A percentile compares a stretch with the other conserved stretches of the same genome.
Conservation (phyloP, 1,139 yeast species). For the Suhomyces anneliseae region DNA sequence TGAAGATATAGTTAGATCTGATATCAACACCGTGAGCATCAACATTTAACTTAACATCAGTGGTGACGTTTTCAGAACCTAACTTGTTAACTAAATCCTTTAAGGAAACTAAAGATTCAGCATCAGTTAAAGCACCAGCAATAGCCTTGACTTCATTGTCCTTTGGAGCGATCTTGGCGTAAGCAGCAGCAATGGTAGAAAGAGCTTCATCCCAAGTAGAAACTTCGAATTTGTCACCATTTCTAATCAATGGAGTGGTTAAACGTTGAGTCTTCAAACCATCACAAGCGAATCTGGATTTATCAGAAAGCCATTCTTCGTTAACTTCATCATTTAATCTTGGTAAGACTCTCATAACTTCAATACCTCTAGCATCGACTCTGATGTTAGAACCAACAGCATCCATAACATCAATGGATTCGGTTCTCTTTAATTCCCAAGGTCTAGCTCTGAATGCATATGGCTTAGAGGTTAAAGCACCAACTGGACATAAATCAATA, state of each 20-base stretch:
- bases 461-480: slow-evolving; percentile 88
- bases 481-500: slow-evolving; percentile 88
- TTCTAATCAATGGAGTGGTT: slow-evolving; percentile 76
- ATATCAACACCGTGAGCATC: slow-evolving; percentile 72
- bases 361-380: slow-evolving; percentile 85
- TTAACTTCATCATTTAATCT: slow-evolving; percentile 83
- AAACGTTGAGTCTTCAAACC: slow-evolving; percentile 86
- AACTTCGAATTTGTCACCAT: slow-evolving; percentile 67
- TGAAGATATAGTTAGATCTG: slow-evolving; percentile 79
- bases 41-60: slow-evolving; percentile 65
- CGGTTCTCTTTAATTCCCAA: slow-evolving; percentile 91
- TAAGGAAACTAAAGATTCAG: slow-evolving; percentile 78
- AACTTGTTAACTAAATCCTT: slow-evolving; percentile 76
- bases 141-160: slow-evolving; percentile 78
- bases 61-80: slow-evolving; percentile 79
- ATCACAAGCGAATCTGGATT: slow-evolving; percentile 82
- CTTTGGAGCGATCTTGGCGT: slow-evolving; percentile 55
- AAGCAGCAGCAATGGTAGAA: slow-evolving; percentile 66
- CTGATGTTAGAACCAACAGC: slow-evolving; percentile 82
- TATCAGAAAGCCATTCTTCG: slow-evolving; percentile 92
- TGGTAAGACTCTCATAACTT: slow-evolving; percentile 86
- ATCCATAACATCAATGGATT: slow-evolving; percentile 82
- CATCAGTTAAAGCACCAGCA: slow-evolving; percentile 81
- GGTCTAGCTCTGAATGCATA: slow-evolving; percentile 91
- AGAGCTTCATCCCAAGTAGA: slow-evolving; percentile 91